phyloP scores from a whole-genome alignment of 1,284 basidiomycete genomes.

The Microbotryum saponariae region DNA sequence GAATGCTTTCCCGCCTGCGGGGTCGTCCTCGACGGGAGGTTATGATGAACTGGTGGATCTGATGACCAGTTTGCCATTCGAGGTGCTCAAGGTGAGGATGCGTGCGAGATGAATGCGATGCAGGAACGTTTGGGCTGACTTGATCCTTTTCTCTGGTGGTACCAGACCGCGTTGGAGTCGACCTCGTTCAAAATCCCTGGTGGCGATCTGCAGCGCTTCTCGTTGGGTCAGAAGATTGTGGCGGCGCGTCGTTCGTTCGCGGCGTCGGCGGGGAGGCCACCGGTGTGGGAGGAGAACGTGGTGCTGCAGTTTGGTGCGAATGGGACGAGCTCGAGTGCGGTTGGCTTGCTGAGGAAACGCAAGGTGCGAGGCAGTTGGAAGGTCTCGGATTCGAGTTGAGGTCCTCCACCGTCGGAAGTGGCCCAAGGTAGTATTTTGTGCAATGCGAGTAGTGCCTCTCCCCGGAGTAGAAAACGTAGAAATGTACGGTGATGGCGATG shows the following conservation, averaged over 20 bases:
- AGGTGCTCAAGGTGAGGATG: slow-evolving; percentile 13
- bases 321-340: slow-evolving; percentile 3
- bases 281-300: slow-evolving; percentile 21
- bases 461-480: too few relatives aligned
- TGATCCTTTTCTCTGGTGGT: neutral
- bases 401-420: too few relatives aligned
- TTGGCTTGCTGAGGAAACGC: slow-evolving; percentile 17
- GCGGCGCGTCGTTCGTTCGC: too few relatives aligned
- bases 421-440: too few relatives aligned
- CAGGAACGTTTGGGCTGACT: slow-evolving; percentile 17
- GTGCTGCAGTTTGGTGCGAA: slow-evolving; percentile 17
- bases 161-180: too few relatives aligned
- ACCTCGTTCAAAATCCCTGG: too few relatives aligned
- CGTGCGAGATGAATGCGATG: neutral
- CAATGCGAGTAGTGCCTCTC: too few relatives aligned
- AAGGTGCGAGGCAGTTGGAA: neutral
- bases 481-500: too few relatives aligned
- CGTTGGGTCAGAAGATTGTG: too few relatives aligned
- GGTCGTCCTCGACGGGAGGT: neutral
- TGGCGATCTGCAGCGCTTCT: too few relatives aligned
- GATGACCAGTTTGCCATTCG: slow-evolving; percentile 16
- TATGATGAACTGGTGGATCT: slow-evolving; percentile 10
- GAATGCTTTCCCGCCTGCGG: slow-evolving; percentile 9
- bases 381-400: too few relatives aligned
- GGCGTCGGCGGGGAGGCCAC: too few relatives aligned